Percentiles rank a stretch among this genome's conserved stretches.
Conservation (phyloP, 345 rosid species). For the Luvunga scandens region DNA sequence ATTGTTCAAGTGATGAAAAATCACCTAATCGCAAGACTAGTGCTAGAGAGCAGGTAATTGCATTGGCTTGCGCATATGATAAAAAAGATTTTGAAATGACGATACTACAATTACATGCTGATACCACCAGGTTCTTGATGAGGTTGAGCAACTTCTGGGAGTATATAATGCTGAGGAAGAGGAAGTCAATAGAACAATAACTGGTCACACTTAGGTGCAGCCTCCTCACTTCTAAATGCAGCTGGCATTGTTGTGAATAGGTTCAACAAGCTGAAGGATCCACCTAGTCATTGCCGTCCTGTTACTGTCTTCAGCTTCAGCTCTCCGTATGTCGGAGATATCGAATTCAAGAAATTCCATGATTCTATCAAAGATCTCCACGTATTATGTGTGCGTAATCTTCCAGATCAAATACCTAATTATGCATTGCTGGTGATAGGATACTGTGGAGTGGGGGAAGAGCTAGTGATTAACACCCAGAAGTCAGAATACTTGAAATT, state of each 20-base stretch:
- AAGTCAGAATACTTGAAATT: constrained; percentile 25
- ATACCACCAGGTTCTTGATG: constrained; percentile 40
- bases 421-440: constrained; percentile 3
- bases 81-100: neutral
- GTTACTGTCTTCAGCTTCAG: constrained; percentile 56
- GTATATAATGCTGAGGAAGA: constrained; percentile 38
- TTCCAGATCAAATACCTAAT: constrained; percentile 20
- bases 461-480: constrained; percentile 23
- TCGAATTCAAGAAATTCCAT: constrained; percentile 16
- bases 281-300: constrained; percentile 23
- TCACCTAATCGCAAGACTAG: constrained; percentile 42
- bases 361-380: constrained; percentile 25
- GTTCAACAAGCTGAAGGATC: constrained; percentile 19
- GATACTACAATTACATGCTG: constrained; percentile 3
- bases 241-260: constrained; percentile 44
- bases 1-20: constrained; percentile 40
- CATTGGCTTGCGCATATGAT: neutral
- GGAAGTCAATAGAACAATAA: constrained; percentile 54
- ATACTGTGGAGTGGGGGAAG: constrained; percentile 22
- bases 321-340: constrained; percentile 53
- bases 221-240: constrained; percentile 51
- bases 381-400: constrained; percentile 23
- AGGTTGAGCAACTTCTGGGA: constrained; percentile 46
- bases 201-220: constrained; percentile 63
- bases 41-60: constrained; percentile 58